Conservation (phyloP, 495 filamentous ascomycete genomes). For the Aspergillus affinis region DNA sequence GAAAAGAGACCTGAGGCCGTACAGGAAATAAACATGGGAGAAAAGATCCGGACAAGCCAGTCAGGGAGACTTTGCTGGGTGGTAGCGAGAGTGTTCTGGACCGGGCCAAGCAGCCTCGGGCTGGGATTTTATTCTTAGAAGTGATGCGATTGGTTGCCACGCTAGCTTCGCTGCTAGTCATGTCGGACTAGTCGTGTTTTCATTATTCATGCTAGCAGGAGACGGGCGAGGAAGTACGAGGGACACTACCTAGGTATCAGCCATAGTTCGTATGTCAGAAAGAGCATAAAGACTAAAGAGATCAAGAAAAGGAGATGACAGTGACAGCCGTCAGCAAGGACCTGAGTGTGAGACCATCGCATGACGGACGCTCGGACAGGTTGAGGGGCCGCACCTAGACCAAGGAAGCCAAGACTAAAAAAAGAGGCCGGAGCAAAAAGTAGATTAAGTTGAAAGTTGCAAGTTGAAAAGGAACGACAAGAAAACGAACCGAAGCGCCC, state of each 20-base stretch:
- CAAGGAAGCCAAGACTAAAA: no score
- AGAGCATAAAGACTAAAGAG: no score
- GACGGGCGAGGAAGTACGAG: background rate
- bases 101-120: background rate
- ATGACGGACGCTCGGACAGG: background rate
- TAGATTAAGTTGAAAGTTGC: background rate
- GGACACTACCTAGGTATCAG: background rate
- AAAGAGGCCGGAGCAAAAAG: background rate
- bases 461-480: background rate
- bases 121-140: background rate
- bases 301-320: background rate
- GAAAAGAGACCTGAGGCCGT: background rate
- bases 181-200: background rate
- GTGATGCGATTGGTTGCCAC: background rate
- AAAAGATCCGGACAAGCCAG: background rate
- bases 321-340: background rate
- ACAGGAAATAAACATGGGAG: background rate
- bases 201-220: background rate
- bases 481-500: background rate
- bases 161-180: background rate
- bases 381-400: background rate
- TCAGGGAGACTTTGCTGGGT: background rate
- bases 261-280: no score
- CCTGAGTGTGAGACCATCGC: background rate
- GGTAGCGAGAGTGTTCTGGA: background rate